Evolutionary conservation across 108 stramenopile species (phyloP).

Genomic region (Fragilaria crotonensis): DNA sequence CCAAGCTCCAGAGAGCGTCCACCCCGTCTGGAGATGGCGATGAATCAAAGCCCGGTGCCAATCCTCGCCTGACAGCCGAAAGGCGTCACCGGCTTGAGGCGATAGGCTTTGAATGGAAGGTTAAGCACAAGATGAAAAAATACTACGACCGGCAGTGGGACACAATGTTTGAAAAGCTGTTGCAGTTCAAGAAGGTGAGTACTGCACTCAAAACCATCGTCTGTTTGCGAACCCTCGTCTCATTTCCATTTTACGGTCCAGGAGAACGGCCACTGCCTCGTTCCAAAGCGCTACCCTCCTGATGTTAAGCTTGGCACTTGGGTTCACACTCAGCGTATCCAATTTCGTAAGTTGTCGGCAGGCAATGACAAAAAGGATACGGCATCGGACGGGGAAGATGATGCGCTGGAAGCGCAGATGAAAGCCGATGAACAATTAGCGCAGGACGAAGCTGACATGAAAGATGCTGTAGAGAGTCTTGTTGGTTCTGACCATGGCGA

Average conservation of each 20-base stretch:
- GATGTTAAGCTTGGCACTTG: slow-evolving; percentile 40
- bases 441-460: slow-evolving; percentile 1
- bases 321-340: slow-evolving; percentile 47
- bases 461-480: neutral
- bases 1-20: slow-evolving; percentile 24
- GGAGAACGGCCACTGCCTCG: slow-evolving; percentile 36
- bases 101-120: slow-evolving; percentile 69
- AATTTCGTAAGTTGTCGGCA: slow-evolving; percentile 34
- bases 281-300: slow-evolving; percentile 43
- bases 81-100: slow-evolving; percentile 44
- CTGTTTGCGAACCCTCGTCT: slow-evolving; percentile 9
- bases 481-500: neutral
- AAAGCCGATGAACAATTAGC: neutral
- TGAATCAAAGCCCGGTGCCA: slow-evolving; percentile 7
- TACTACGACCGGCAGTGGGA: slow-evolving; percentile 49
- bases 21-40: neutral
- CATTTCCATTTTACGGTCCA: neutral
- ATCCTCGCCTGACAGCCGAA: slow-evolving; percentile 48
- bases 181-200: slow-evolving; percentile 29
- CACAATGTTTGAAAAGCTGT: slow-evolving; percentile 41
- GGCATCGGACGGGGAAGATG: slow-evolving; percentile 1
- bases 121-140: slow-evolving; percentile 45
- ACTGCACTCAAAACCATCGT: too few species aligned
- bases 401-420: neutral
- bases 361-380: slow-evolving; percentile 16